Conservation (phyloP, 2,329 filamentous ascomycete genomes). For the Chaetothyriales sp. region DNA sequence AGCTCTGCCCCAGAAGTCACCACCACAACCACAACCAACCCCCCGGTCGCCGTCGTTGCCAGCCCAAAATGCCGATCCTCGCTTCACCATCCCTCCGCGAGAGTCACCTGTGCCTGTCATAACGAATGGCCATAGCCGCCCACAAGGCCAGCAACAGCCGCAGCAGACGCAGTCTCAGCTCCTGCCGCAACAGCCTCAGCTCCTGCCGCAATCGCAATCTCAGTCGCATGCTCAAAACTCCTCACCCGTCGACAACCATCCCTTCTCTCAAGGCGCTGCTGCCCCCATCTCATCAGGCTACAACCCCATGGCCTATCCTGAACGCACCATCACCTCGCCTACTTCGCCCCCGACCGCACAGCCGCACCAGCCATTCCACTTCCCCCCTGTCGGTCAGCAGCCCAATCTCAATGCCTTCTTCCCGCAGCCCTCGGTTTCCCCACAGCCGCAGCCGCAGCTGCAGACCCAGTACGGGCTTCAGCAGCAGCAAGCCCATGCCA, state of each 20-base stretch:
- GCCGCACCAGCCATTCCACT: slow-evolving; percentile 8
- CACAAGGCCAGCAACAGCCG: background rate
- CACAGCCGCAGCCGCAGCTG: slow-evolving; percentile 1
- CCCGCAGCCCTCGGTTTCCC: slow-evolving; percentile 1
- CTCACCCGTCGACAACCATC: slow-evolving; percentile 14
- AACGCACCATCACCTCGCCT: slow-evolving; percentile 10
- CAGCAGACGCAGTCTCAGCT: background rate
- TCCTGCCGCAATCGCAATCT: slow-evolving; percentile 3
- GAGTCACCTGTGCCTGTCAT: slow-evolving; percentile 16
- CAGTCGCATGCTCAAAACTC: slow-evolving; percentile 7
- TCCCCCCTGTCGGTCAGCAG: slow-evolving; percentile 5
- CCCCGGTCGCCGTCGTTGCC: slow-evolving; percentile 14
- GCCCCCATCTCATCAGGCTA: slow-evolving; percentile 32
- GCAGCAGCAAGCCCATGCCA: slow-evolving; percentile 7
- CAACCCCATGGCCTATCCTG: slow-evolving; percentile 38
- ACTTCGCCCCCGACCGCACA: slow-evolving; percentile 5
- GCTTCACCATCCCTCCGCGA: slow-evolving; percentile 19
- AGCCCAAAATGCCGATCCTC: slow-evolving; percentile 15
- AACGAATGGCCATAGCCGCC: slow-evolving; percentile 12
- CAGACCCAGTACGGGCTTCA: slow-evolving; percentile 8
- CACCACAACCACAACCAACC: too few relatives aligned
- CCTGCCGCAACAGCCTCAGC: background rate
- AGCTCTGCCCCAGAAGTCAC: slow-evolving; percentile 18
- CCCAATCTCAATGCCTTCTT: background rate
- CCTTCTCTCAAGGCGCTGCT: slow-evolving; percentile 26